These are phyloP conservation scores for Claviceps cyperi DNA, from an alignment of 2,329 filamentous ascomycete species.

Conservation along the genomic window DNA sequence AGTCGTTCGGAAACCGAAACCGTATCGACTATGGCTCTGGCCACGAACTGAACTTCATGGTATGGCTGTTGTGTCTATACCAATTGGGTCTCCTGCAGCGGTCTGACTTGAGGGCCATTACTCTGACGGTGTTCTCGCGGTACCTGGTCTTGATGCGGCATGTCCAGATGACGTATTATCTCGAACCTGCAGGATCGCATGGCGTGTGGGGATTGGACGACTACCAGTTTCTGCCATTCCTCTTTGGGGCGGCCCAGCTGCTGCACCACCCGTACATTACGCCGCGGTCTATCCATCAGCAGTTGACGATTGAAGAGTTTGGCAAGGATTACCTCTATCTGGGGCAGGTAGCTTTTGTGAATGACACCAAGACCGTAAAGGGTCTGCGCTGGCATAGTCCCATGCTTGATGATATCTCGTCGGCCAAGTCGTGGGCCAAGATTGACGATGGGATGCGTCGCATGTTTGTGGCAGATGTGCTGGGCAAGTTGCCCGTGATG, in stretches of 20 bases:
- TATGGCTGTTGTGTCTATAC: slow-evolving; percentile 92
- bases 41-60: slow-evolving; percentile 92
- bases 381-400: slow-evolving; percentile 92
- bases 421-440: slow-evolving; percentile 79
- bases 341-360: slow-evolving; percentile 85
- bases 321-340: slow-evolving; percentile 76
- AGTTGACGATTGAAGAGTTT: slow-evolving; percentile 76
- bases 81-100: slow-evolving; percentile 52
- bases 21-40: slow-evolving; percentile 95
- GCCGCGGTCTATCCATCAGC: slow-evolving; percentile 71
- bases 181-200: slow-evolving; percentile 92
- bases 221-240: slow-evolving; percentile 91
- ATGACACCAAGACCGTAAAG: slow-evolving; percentile 90
- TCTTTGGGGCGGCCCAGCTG: slow-evolving; percentile 86
- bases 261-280: slow-evolving; percentile 71
- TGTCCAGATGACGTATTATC: slow-evolving; percentile 84
- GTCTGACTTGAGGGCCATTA: slow-evolving; percentile 57
- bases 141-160: slow-evolving; percentile 80
- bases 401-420: slow-evolving; percentile 95
- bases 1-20: slow-evolving; percentile 73
- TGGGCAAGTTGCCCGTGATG: slow-evolving; percentile 92
- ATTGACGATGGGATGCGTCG: slow-evolving; percentile 89
- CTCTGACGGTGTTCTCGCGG: slow-evolving; percentile 63
- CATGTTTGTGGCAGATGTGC: slow-evolving; percentile 90
- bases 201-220: slow-evolving; percentile 97